A percentile compares a stretch with the other conserved stretches of the same genome.
phyloP scores from a whole-genome alignment of 441 rosid genomes.

The Populus tomentosa region DNA sequence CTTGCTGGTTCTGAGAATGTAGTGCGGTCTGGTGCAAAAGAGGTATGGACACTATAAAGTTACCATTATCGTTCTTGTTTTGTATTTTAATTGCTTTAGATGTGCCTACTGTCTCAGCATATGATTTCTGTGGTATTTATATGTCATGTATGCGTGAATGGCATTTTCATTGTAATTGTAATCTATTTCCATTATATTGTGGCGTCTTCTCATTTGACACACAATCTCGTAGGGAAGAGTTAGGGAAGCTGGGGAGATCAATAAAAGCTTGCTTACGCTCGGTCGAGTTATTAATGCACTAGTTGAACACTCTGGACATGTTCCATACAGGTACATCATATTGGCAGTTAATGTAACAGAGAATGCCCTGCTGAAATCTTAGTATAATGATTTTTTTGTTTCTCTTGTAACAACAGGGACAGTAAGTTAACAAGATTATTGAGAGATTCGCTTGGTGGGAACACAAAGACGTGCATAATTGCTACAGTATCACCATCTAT shows the following conservation, averaged over 20 bases:
- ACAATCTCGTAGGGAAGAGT: slow-evolving; percentile 77
- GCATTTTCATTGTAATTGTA: background rate
- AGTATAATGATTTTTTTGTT: slow-evolving; percentile 5
- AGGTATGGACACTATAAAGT: slow-evolving; percentile 40
- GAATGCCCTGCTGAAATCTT: background rate
- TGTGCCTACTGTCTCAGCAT: background rate
- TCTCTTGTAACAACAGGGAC: slow-evolving; percentile 52
- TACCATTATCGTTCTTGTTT: slow-evolving; percentile 47
- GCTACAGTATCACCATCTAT: slow-evolving; percentile 95
- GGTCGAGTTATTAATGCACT: slow-evolving; percentile 97
- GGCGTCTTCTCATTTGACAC: background rate
- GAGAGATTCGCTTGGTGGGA: slow-evolving; percentile 98
- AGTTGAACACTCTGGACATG: slow-evolving; percentile 96
- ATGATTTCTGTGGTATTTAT: background rate
- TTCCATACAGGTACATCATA: slow-evolving; percentile 71
- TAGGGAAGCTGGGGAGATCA: slow-evolving; percentile 51
- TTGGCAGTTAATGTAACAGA: background rate
- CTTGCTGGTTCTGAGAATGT: slow-evolving; percentile 95
- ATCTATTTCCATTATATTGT: background rate
- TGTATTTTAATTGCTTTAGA: background rate
- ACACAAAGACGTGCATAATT: slow-evolving; percentile 95
- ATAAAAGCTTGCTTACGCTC: slow-evolving; percentile 84
- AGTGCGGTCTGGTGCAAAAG: slow-evolving; percentile 96
- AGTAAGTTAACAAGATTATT: slow-evolving; percentile 89
- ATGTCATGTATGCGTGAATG: background rate